Evolutionary conservation across 805 yeast species (phyloP).

Genomic region (Candida sphagnicola): DNA sequence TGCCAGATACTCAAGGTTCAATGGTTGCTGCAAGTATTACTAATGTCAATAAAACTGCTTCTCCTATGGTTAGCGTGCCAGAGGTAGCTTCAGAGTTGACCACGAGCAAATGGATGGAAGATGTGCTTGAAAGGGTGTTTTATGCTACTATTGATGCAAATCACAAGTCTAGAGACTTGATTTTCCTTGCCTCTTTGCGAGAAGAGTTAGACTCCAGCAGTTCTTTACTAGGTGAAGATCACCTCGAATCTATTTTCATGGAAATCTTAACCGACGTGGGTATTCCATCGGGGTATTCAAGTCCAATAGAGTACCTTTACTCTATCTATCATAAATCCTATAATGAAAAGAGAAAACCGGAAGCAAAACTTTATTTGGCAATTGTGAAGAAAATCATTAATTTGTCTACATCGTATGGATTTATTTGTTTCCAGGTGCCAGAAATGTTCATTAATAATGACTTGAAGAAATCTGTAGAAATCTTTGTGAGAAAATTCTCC

Average conservation of each 20-base stretch:
- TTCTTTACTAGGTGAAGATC: slow-evolving; percentile 21
- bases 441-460: slow-evolving; percentile 51
- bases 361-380: slow-evolving; percentile 30
- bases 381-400: slow-evolving; percentile 47
- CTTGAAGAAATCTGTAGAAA: slow-evolving; percentile 21
- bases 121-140: slow-evolving; percentile 34
- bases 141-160: slow-evolving; percentile 26
- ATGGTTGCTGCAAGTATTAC: too few relatives aligned
- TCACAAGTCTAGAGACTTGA: slow-evolving; percentile 9
- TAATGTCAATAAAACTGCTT: not conserved
- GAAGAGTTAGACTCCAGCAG: slow-evolving; percentile 16
- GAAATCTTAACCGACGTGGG: slow-evolving; percentile 57
- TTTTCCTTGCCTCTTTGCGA: slow-evolving; percentile 20
- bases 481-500: slow-evolving; percentile 18
- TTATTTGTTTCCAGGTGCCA: slow-evolving; percentile 65
- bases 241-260: slow-evolving; percentile 49
- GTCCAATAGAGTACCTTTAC: slow-evolving; percentile 47
- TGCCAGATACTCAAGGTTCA: too few relatives aligned
- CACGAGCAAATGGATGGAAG: slow-evolving; percentile 39
- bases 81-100: slow-evolving; percentile 10
- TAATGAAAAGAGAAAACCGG: slow-evolving; percentile 39
- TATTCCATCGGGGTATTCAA: slow-evolving; percentile 22
- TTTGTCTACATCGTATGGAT: slow-evolving; percentile 57
- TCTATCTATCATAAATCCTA: slow-evolving; percentile 41
- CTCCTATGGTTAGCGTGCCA: not conserved